These are phyloP conservation scores for Helichrysum umbraculigerum DNA, from an alignment of 129 eudicot species.

Conservation along the genomic window DNA sequence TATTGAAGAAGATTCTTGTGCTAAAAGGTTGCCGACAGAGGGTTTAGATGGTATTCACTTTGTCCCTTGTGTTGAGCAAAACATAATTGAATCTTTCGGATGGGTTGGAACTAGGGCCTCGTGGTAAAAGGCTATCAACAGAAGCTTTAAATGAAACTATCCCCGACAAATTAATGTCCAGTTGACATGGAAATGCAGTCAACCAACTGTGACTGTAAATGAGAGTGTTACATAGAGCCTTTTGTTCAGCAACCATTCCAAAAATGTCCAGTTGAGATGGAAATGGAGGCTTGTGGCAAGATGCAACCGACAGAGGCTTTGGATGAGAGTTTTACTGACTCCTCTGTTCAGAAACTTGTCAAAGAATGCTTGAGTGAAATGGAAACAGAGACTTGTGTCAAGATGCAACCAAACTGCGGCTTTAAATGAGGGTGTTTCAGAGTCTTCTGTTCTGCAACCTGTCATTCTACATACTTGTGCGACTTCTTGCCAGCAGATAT, in stretches of 20 bases:
- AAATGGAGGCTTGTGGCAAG: background rate
- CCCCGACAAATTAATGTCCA: no score
- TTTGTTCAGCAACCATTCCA: background rate
- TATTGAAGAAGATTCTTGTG: slow-evolving; percentile 22
- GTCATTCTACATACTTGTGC: slow-evolving; percentile 2
- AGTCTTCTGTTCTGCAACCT: background rate
- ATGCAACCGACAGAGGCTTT: background rate
- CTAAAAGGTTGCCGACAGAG: slow-evolving; percentile 31
- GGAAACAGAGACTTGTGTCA: background rate
- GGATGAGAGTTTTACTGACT: background rate
- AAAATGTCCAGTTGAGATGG: background rate
- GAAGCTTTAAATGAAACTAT: slow-evolving; percentile 27
- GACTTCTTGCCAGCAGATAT: slow-evolving; percentile 2
- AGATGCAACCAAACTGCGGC: background rate
- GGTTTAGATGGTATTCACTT: slow-evolving; percentile 28
- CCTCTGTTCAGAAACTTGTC: slow-evolving; percentile 5
- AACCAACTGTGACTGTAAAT: background rate
- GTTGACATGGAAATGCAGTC: slow-evolving; percentile 28
- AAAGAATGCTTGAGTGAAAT: slow-evolving; percentile 50
- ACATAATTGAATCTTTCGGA: slow-evolving; percentile 14
- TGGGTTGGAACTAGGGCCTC: slow-evolving; percentile 7
- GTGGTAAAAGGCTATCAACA: slow-evolving; percentile 10
- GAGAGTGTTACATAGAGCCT: background rate
- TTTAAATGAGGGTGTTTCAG: background rate
- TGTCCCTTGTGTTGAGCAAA: slow-evolving; percentile 28